These are phyloP conservation scores for Moesziomyces globuligerus DNA, from an alignment of 1,284 basidiomycete species.

Conservation along the genomic window DNA sequence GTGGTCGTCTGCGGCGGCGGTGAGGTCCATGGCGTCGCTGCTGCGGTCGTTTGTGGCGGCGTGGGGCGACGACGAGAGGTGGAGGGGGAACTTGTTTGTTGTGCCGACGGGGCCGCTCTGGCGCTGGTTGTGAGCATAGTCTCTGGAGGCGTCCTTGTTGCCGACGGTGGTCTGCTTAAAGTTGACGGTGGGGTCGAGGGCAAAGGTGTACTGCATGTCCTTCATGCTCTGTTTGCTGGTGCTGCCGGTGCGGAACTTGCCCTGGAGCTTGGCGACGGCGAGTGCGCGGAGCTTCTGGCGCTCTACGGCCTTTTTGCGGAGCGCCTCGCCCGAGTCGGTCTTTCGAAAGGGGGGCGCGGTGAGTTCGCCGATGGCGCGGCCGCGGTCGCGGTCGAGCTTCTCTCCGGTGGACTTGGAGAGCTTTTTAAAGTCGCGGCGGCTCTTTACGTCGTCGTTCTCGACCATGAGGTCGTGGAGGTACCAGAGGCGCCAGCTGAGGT, in stretches of 20 bases:
- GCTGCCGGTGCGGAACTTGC: conserved; percentile 30
- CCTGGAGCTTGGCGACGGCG: conserved; percentile 45
- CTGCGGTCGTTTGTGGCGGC: conserved; percentile 12
- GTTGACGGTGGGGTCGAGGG: conserved; percentile 41
- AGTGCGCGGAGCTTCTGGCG: conserved; percentile 43
- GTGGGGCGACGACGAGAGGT: conserved; percentile 26
- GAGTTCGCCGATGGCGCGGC: conserved; percentile 41
- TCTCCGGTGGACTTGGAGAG: conserved; percentile 45
- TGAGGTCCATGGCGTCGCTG: conserved; percentile 18
- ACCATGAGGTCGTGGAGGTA: conserved; percentile 52
- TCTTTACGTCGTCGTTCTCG: conserved; percentile 47
- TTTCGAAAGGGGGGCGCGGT: conserved; percentile 48
- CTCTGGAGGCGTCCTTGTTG: conserved; percentile 32
- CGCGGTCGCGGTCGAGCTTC: conserved; percentile 51
- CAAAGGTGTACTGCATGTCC: conserved; percentile 47
- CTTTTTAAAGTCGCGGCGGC: conserved; percentile 39
- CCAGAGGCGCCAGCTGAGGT: conserved; percentile 59
- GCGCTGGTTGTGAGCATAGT: conserved; percentile 26
- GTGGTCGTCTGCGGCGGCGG: no score
- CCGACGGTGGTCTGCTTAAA: conserved; percentile 45
- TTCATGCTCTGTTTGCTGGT: conserved; percentile 38
- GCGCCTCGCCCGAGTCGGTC: conserved; percentile 45
- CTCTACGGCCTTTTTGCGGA: conserved; percentile 44
- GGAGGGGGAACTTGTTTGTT: conserved; percentile 43
- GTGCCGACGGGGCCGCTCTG: conserved; percentile 35